Evolutionary conservation across 2,329 filamentous ascomycete genomes (phyloP), one percentile per base, ranked within the genome.

Genomic region (Colletotrichum sp.): DNA sequence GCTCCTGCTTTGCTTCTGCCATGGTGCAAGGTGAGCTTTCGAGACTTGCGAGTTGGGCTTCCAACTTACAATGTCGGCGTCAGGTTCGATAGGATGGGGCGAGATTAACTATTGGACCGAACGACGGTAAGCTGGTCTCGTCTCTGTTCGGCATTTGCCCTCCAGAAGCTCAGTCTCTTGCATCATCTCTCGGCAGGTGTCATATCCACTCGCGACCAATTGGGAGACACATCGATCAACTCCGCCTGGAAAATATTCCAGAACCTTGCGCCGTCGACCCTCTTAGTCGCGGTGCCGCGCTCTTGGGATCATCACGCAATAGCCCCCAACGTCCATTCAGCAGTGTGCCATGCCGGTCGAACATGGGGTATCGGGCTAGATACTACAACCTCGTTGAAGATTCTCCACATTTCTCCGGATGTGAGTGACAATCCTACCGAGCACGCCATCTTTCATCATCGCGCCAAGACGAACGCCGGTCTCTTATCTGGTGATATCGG

Each of bases 371-470:
- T 60, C 9, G 27, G 36, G 60, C 30, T 28, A 32, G 36, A 61
- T 12, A 3, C 48, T 28, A 3, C 15, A 32, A 27, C 60, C 6
- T 13, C 8, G 48, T n/a, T 36, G 66, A 65, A 39, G 34, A 34
- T 27, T 58, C 66, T 15, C 71, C 27, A 34, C 39, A 10, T 55
- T 70, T 25, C 27, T 9, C 36, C 56, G 30, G 43, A 30, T 13
- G 58, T 39, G 22, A 22, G 5, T 28, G 56, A 55, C 27, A 65
- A 56, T 70, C 56, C 39, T 27, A 12, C 28, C 52, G 15, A 71
- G 72, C 67, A 74, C 72, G 72, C 61, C 48, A 74, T 74, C 60
- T 71, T 66, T 71, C 72, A 71, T 15, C 72, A 74, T 74, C 72
- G 67, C 60, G 72, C 72, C 72, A 71, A 74, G 72, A 66, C 67